Conservation (phyloP, 805 yeast species). For the Alloascoidea hylecoeti region DNA sequence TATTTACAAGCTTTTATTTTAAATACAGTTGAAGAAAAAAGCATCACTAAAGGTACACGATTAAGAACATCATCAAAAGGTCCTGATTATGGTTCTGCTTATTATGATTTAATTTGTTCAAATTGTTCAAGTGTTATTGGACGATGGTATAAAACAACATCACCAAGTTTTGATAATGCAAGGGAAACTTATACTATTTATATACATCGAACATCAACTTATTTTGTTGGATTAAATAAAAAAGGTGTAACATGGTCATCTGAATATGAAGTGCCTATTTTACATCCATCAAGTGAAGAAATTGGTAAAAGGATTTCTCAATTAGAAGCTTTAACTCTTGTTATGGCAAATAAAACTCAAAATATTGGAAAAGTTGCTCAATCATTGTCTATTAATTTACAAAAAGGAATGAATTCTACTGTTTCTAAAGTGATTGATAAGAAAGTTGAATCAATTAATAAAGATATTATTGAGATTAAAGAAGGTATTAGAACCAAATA, state of each 20-base stretch:
- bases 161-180: slow-evolving; percentile 12
- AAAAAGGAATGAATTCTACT: neutral
- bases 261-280: slow-evolving; percentile 9
- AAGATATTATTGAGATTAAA: slow-evolving; percentile 3
- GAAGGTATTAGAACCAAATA: slow-evolving; percentile 4
- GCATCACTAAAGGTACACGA: slow-evolving; percentile 5
- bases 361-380: slow-evolving; percentile 6
- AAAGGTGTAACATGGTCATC: too few species aligned
- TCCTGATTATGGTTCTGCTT: slow-evolving; percentile 11
- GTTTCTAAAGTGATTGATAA: slow-evolving; percentile 8
- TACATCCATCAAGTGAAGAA: slow-evolving; percentile 8
- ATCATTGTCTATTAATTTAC: slow-evolving; percentile 1
- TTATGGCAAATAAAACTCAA: slow-evolving; percentile 4
- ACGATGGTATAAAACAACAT: slow-evolving; percentile 12
- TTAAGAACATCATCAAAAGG: slow-evolving; percentile 8
- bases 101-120: slow-evolving; percentile 9
- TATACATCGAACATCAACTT: slow-evolving; percentile 8
- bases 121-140: slow-evolving; percentile 11
- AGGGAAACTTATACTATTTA: slow-evolving; percentile 12
- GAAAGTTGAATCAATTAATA: slow-evolving; percentile 5
- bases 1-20: slow-evolving; percentile 11
- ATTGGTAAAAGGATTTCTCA: slow-evolving; percentile 6
- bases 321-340: slow-evolving; percentile 7
- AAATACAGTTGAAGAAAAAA: slow-evolving; percentile 5
- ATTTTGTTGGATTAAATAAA: too few species aligned